Evolutionary conservation across 2,329 filamentous ascomycete genomes (phyloP).

Genomic region (Pyricularia sp.): DNA sequence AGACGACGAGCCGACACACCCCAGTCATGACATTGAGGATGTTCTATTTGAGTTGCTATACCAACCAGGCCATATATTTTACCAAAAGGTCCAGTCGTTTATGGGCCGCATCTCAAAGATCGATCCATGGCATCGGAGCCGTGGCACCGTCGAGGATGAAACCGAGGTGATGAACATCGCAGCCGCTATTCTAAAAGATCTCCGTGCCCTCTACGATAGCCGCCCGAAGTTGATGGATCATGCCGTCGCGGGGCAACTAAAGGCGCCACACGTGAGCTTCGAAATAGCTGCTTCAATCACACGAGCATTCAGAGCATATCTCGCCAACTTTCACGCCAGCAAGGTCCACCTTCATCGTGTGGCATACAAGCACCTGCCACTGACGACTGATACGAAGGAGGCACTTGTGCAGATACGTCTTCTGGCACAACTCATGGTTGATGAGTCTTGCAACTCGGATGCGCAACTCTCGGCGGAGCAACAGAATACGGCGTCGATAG

Average conservation of each 20-base stretch:
- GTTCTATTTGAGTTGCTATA: slow-evolving; percentile 40
- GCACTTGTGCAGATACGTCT: slow-evolving; percentile 35
- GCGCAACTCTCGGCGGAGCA: no score
- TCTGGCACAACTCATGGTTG: slow-evolving; percentile 30
- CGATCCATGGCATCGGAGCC: slow-evolving; percentile 40
- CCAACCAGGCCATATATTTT: slow-evolving; percentile 42
- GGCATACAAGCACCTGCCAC: slow-evolving; percentile 38
- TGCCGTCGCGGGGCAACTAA: slow-evolving; percentile 37
- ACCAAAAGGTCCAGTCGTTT: slow-evolving; percentile 43
- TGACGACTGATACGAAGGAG: slow-evolving; percentile 33
- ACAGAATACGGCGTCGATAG: neutral
- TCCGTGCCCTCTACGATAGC: slow-evolving; percentile 34
- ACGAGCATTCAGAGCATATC: slow-evolving; percentile 39
- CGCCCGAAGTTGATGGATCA: slow-evolving; percentile 42
- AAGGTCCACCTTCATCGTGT: slow-evolving; percentile 44
- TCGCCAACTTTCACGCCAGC: slow-evolving; percentile 42
- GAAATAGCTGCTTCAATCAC: slow-evolving; percentile 37
- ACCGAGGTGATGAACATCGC: slow-evolving; percentile 44
- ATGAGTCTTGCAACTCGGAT: slow-evolving; percentile 21
- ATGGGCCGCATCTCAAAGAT: slow-evolving; percentile 44
- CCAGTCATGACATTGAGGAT: slow-evolving; percentile 26
- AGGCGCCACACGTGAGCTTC: slow-evolving; percentile 31
- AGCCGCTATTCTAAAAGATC: slow-evolving; percentile 34
- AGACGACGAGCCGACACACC: slow-evolving; percentile 16
- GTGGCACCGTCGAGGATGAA: slow-evolving; percentile 43